Conservation (phyloP, 768 basidiomycete species). For the Coprinopsis marcescibilis region DNA sequence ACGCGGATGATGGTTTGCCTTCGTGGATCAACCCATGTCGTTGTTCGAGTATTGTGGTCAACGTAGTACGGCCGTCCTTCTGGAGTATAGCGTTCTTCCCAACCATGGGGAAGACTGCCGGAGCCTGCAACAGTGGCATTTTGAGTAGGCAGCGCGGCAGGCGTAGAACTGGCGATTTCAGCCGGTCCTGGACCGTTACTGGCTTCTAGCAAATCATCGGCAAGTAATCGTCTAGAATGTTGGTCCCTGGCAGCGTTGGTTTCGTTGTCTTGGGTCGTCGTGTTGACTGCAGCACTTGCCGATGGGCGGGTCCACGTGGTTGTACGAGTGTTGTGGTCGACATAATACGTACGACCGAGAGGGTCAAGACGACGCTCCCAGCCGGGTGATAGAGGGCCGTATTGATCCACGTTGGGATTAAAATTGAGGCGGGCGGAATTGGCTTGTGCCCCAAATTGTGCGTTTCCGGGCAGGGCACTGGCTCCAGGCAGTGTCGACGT, state of each 20-base stretch:
- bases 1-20: conserved; percentile 96
- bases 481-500: conserved; percentile 1
- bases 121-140: conserved; percentile 64
- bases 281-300: conserved; percentile 68
- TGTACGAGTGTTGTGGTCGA: conserved; percentile 95
- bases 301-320: conserved; percentile 98
- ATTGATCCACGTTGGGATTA: conserved; percentile 93
- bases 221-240: conserved; percentile 77
- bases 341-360: conserved; percentile 93
- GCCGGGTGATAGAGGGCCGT: conserved; percentile 80
- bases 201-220: conserved; percentile 80
- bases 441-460: conserved; percentile 14
- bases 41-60: conserved; percentile 98
- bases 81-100: conserved; percentile 98
- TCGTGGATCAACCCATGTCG: conserved; percentile 99
- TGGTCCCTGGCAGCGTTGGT: conserved; percentile 84
- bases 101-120: conserved; percentile 90
- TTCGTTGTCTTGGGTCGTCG: conserved; percentile 63
- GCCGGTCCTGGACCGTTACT: conserved; percentile 25
- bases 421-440: conserved; percentile 60
- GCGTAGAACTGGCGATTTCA: conserved; percentile 26
- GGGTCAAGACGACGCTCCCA: conserved; percentile 99
- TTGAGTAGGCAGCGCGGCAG: conserved; percentile 29
- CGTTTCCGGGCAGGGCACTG: conserved; percentile 9
- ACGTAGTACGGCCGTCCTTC: conserved; percentile 99